Evolutionary conservation across 1,284 basidiomycete genomes (phyloP).

Genomic region (Ustilago trichophora): DNA sequence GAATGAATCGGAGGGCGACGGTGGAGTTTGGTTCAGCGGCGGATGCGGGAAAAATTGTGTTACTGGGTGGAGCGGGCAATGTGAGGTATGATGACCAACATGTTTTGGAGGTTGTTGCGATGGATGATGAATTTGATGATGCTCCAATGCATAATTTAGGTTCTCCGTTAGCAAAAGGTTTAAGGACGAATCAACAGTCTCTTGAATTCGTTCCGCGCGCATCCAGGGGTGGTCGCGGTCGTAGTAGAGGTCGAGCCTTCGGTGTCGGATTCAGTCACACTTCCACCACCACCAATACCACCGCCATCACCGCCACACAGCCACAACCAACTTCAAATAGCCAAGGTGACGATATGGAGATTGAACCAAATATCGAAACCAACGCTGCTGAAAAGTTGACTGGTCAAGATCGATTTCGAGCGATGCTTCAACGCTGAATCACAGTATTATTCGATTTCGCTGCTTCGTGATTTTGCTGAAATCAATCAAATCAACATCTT

Average conservation of each 20-base stretch:
- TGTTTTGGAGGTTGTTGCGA: slow-evolving; percentile 1
- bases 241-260: slow-evolving; percentile 32
- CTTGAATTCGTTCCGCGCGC: slow-evolving; percentile 29
- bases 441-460: too few species aligned
- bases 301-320: too few species aligned
- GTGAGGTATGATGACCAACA: slow-evolving; percentile 6
- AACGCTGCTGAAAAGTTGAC: slow-evolving; percentile 7
- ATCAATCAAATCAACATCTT: too few species aligned
- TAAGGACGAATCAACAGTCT: too few species aligned
- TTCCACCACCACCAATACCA: too few species aligned
- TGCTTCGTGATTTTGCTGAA: too few species aligned
- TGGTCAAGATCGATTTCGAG: slow-evolving; percentile 50
- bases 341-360: slow-evolving; percentile 22
- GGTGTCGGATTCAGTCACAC: slow-evolving; percentile 13
- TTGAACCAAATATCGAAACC: slow-evolving; percentile 17
- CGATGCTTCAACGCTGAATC: slow-evolving; percentile 29
- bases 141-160: background rate
- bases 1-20: slow-evolving; percentile 23
- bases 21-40: slow-evolving; percentile 48
- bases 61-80: slow-evolving; percentile 18
- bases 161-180: too few species aligned
- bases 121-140: slow-evolving; percentile 3
- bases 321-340: background rate
- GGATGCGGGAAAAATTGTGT: slow-evolving; percentile 45
- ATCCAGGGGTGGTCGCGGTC: slow-evolving; percentile 16